These are phyloP conservation scores for Rhizopogon salebrosus DNA, from an alignment of 768 basidiomycete species.

Conservation along the genomic window DNA sequence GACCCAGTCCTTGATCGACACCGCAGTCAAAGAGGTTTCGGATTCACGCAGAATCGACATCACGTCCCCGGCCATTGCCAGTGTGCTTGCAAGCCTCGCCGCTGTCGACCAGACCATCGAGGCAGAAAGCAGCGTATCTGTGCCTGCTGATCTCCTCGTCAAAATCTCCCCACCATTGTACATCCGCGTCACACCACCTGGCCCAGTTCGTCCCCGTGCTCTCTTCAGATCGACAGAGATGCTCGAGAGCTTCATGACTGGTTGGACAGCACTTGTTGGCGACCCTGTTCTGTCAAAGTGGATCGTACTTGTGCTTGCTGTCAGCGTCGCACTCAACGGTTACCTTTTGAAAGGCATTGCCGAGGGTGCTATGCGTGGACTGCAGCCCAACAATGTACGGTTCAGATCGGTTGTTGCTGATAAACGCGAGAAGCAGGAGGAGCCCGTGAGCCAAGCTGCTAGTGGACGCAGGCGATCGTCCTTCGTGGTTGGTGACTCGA, in stretches of 20 bases:
- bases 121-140: constrained; percentile 7
- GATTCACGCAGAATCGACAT: constrained; percentile 61
- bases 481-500: constrained; percentile 20
- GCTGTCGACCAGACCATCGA: constrained; percentile 15
- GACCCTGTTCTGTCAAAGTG: constrained; percentile 94
- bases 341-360: constrained; percentile 87
- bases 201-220: constrained; percentile 24
- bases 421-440: constrained; percentile 17
- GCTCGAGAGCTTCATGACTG: constrained; percentile 82
- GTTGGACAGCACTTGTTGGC: constrained; percentile 87
- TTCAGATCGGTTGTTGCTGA: constrained; percentile 20
- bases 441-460: constrained; percentile 11
- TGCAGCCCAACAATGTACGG: constrained; percentile 26
- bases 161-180: constrained; percentile 59
- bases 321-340: constrained; percentile 87
- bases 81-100: constrained; percentile 55
- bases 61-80: constrained; percentile 51
- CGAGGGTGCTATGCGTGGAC: constrained; percentile 37
- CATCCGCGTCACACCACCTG: constrained; percentile 41
- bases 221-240: constrained; percentile 41
- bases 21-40: constrained; percentile 10
- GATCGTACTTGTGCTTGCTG: constrained; percentile 83
- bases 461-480: constrained; percentile 15
- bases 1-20: constrained; percentile 13
- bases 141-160: constrained; percentile 44